Base-by-base conservation (phyloP, 208 protist genomes). In the Angomonas ambiguus region DNA sequence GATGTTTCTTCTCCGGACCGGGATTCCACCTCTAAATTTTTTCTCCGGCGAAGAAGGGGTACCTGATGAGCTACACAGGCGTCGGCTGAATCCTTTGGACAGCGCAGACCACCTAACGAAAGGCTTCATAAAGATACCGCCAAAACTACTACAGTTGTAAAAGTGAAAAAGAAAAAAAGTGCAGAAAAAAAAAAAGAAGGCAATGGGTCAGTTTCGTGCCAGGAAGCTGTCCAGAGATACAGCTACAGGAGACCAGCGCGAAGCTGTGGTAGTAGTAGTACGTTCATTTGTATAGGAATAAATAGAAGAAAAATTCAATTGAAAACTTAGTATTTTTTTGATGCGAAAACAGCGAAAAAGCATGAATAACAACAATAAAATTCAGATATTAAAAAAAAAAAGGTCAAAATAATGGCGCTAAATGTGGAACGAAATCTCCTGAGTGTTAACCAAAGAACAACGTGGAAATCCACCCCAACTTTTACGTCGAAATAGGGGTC, bases 161-260 rank as follows among this genome's bases (percentile, higher is more conserved):
- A 31, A 56, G 32, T 57, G 53, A 65, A 38, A 53, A 38, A 55
- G 45, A 57, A 8, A 67, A 55, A 57, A 67, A 60, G 2, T 25
- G 33, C 5, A 45, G 18, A 11, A 0, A 8, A 57, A 34, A 67
- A 28, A 22, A 65, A 2, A 51, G 38, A 28, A 22, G 3, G n/a
- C 38, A 31, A 35, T 10, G 30, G 58, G 42, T 27, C 20, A 42
- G n/a, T 18, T 41, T 41, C 5, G 35, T 41, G 35, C 13, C 5
- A 18, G 35, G 35, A 41, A n/a, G n/a, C n/a, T n/a, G n/a, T n/a
- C n/a, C n/a, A n/a, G n/a, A n/a, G n/a, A n/a, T n/a, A n/a, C n/a
- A n/a, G n/a, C n/a, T n/a, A n/a, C n/a, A n/a, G n/a, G n/a, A n/a
- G n/a, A n/a, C n/a, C n/a, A n/a, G n/a, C n/a, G n/a, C n/a, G n/a